Conservation (phyloP, 805 yeast genomes). For the Yarrowia sp. region DNA sequence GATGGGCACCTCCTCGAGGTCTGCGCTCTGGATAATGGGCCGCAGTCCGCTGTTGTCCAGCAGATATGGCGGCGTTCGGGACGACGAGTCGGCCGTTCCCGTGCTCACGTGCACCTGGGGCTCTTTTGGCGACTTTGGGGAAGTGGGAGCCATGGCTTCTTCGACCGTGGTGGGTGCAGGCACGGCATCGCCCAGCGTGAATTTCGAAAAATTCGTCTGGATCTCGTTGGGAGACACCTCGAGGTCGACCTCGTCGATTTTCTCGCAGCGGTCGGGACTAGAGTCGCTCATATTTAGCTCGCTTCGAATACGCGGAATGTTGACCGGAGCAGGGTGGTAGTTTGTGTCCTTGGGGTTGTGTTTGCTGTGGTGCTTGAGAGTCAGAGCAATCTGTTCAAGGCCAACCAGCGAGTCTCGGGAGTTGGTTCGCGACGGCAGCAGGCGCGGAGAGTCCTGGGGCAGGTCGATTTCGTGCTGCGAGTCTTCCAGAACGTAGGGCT, state of each 20-base stretch:
- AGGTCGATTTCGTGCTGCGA: constrained; percentile 64
- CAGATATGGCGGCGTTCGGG: constrained; percentile 28
- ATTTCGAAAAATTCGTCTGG: neutral
- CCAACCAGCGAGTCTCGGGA: constrained; percentile 32
- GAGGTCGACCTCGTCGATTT: constrained; percentile 23
- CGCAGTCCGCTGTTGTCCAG: constrained; percentile 28
- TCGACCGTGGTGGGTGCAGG: constrained; percentile 11
- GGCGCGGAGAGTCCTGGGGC: constrained; percentile 57
- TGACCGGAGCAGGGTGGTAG: constrained; percentile 39
- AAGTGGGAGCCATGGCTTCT: constrained; percentile 11
- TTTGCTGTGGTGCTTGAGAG: constrained; percentile 33
- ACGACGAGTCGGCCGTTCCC: constrained; percentile 27
- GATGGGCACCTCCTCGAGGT: constrained; percentile 95
- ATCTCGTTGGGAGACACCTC: constrained; percentile 25
- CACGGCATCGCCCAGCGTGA: constrained; percentile 1
- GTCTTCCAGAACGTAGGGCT: constrained; percentile 79
- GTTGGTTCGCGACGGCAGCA: constrained; percentile 17
- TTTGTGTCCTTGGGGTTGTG: constrained; percentile 19
- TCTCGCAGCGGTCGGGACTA: constrained; percentile 34
- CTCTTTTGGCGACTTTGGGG: constrained; percentile 16
- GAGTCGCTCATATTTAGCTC: constrained; percentile 39
- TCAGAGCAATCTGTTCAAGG: constrained; percentile 35
- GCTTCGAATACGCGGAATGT: constrained; percentile 41
- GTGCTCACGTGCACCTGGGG: constrained; percentile 17
- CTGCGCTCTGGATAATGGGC: constrained; percentile 72